phyloP scores from a whole-genome alignment of 225 moss, liverwort and hornwort genomes.

The Bryoerythrophyllum caledonicum region DNA sequence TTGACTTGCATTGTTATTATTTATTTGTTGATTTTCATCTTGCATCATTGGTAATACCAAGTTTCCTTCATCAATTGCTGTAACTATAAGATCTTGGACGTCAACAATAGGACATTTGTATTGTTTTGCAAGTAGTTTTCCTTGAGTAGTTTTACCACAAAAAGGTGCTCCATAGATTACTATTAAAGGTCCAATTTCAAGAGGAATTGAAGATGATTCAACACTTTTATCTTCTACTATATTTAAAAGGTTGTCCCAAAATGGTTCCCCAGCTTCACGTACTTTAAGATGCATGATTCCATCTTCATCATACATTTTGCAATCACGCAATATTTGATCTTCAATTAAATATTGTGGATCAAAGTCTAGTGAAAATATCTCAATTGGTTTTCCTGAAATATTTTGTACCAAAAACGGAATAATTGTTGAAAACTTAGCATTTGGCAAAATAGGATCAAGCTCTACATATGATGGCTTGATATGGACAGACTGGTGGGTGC shows the following conservation, averaged over 20 bases:
- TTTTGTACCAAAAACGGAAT: conserved; percentile 44
- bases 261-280: conserved; percentile 66
- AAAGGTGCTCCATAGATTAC: conserved; percentile 83
- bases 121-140: conserved; percentile 55
- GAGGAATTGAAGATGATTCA: background rate
- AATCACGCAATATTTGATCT: conserved; percentile 52
- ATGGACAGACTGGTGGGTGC: conserved; percentile 27
- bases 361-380: conserved; percentile 84
- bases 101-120: conserved; percentile 73
- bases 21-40: rapidly evolving
- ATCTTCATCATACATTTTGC: conserved; percentile 60
- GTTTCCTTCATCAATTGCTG: conserved; percentile 44
- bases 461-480: conserved; percentile 41
- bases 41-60: conserved; percentile 30
- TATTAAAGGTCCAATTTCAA: conserved; percentile 40
- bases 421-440: conserved; percentile 26
- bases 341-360: conserved; percentile 72
- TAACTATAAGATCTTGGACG: conserved; percentile 51
- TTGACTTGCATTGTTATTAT: background rate
- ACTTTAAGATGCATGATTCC: conserved; percentile 55
- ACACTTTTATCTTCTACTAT: background rate
- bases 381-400: conserved; percentile 60
- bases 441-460: conserved; percentile 47
- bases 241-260: conserved; percentile 59
- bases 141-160: conserved; percentile 80